Percentiles rank a stretch among this genome's conserved stretches.
These are phyloP conservation scores for Phytophthora citrophthora DNA, from an alignment of 352 stramenopile species.

Conservation along the genomic window DNA sequence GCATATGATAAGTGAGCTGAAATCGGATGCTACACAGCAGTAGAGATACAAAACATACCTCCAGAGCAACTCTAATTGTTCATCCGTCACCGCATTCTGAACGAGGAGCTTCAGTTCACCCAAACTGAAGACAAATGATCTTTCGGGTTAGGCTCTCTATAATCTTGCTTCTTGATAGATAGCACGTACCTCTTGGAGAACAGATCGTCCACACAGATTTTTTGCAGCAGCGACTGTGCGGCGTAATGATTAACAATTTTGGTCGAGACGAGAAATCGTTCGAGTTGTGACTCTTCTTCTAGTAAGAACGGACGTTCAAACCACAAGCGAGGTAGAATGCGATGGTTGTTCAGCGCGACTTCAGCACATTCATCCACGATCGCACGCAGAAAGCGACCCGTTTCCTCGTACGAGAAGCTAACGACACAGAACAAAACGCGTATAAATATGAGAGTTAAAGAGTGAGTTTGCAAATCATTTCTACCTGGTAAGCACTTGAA, in stretches of 20 bases:
- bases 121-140: constrained; percentile 30
- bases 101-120: constrained; percentile 44
- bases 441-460: background rate
- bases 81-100: constrained; percentile 41
- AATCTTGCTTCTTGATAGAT: background rate
- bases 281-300: constrained; percentile 79
- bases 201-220: constrained; percentile 65
- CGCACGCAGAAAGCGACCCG: constrained; percentile 44
- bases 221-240: constrained; percentile 74
- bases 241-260: constrained; percentile 64
- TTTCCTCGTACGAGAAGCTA: constrained; percentile 46
- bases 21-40: background rate
- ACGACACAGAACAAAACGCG: background rate
- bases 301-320: constrained; percentile 76
- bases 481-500: constrained; percentile 61
- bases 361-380: constrained; percentile 68
- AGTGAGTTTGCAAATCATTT: background rate
- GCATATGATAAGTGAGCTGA: background rate
- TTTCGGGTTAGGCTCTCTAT: background rate
- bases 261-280: constrained; percentile 77
- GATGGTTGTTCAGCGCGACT: constrained; percentile 42
- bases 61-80: constrained; percentile 57
- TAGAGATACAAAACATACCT: constrained; percentile 29
- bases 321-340: constrained; percentile 70
- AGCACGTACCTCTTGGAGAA: constrained; percentile 44